Conservation (phyloP, 2,329 filamentous ascomycete genomes). For the Cladosporium colombiae region DNA sequence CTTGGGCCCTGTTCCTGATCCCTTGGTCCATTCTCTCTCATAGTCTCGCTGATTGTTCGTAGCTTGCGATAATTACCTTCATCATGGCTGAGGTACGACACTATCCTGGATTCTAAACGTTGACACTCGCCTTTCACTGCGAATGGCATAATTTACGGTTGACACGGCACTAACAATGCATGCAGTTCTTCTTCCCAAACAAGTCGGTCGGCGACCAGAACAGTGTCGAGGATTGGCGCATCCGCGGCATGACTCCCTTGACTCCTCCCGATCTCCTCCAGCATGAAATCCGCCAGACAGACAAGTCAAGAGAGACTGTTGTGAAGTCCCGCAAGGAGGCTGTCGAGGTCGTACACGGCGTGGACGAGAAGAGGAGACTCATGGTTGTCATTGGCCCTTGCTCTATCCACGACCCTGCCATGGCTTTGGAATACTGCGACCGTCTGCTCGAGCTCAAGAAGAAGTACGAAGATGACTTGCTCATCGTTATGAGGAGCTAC, state of each 20-base stretch:
- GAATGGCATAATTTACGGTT: not conserved
- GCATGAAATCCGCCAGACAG: conserved; percentile 73
- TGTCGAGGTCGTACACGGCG: conserved; percentile 74
- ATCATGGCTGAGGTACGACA: conserved; percentile 21
- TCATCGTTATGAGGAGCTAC: conserved; percentile 97
- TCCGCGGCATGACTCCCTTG: conserved; percentile 70
- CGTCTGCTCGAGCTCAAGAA: conserved; percentile 75
- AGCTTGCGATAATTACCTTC: not conserved
- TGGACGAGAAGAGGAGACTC: conserved; percentile 70
- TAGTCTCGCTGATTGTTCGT: not conserved
- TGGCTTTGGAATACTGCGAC: conserved; percentile 83
- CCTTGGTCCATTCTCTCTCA: not conserved
- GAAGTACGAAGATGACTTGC: conserved; percentile 79
- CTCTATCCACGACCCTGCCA: conserved; percentile 91
- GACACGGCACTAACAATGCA: conserved; percentile 20
- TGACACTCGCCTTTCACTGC: not conserved
- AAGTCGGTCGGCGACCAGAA: conserved; percentile 51
- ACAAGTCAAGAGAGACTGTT: conserved; percentile 64
- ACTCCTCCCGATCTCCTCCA: conserved; percentile 86
- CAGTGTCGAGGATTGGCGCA: conserved; percentile 54
- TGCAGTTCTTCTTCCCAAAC: conserved; percentile 54
- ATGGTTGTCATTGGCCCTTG: conserved; percentile 94
- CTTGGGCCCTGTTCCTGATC: not conserved
- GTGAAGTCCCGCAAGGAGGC: conserved; percentile 69
- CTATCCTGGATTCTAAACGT: not conserved